phyloP scores from a whole-genome alignment of 768 basidiomycete species.

The Pseudohyphozyma bogoriensis region DNA sequence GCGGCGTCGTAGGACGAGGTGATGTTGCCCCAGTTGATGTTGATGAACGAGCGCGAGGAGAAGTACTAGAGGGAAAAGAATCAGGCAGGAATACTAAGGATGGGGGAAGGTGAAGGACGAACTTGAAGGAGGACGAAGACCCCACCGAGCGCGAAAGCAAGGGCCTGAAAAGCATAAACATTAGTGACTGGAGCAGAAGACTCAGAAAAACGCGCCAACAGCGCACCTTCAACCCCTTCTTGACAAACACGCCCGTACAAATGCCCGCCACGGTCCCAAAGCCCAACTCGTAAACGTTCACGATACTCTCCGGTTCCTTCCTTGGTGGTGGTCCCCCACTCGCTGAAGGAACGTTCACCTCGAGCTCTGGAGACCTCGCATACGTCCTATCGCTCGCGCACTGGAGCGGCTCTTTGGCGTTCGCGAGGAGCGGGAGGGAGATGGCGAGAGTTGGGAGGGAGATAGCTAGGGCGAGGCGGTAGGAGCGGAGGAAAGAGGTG shows the following conservation, averaged over 20 bases:
- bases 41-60: constrained; percentile 58
- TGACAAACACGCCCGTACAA: constrained; percentile 85
- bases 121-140: constrained; percentile 45
- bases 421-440: constrained; percentile 1
- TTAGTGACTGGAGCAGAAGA: not conserved
- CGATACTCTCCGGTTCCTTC: constrained; percentile 38
- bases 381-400: constrained; percentile 15
- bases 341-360: too few relatives aligned
- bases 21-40: constrained; percentile 67
- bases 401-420: not conserved
- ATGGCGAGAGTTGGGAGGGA: constrained; percentile 10
- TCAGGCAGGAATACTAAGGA: too few relatives aligned
- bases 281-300: constrained; percentile 68
- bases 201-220: not conserved
- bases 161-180: constrained; percentile 42
- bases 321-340: not conserved
- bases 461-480: constrained; percentile 23
- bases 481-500: constrained; percentile 16
- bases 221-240: constrained; percentile 60
- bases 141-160: constrained; percentile 81
- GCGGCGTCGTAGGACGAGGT: constrained; percentile 63
- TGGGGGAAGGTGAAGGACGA: not conserved
- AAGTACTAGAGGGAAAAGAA: constrained; percentile 61
- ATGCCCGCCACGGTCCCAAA: constrained; percentile 84
- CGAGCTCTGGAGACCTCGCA: not conserved